Base-by-base conservation (phyloP, 1,284 basidiomycete genomes). In the Cutaneotrichosporon sp. region DNA sequence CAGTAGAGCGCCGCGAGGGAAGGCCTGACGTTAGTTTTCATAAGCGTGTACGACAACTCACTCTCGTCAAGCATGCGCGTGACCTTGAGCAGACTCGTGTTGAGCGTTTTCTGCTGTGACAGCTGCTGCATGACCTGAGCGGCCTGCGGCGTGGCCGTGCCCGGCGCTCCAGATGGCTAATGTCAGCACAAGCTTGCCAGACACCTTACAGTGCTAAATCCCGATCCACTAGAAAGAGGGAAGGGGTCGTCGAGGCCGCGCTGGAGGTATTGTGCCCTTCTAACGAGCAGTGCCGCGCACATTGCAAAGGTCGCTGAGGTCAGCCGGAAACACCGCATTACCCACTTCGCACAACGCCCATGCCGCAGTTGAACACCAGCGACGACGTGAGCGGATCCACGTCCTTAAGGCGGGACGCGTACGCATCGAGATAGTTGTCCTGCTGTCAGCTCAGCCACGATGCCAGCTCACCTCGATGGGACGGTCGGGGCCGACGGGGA, bases 291-390 rank as follows among this genome's bases (percentile, higher is more conserved):
- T 1, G 94, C 93, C 2, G 93, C 90, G 14, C 88, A 84, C 96
- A 98, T 98, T 5, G 90, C 94, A 70, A 97, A 97, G 0, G 94
- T 97, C 2, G 94, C 75, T 76, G 49, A 15, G 13, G 22, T n/a
- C 34, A 41, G 40, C 20, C 23, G 8, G 9, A 20, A 21, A 17
- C 2, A 15, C 12, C 4, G 4, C 17, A 18, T 4, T n/a, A 62
- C 67, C 64, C 59, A 67, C 74, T 96, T 38, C 96, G 83, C 0
- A 96, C 92, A 3, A 91, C 90, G 40, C 96, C 96, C 82, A 96
- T 93, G 38, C 96, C 94, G 71, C 96, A 97, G 53, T 90, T 94
- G 73, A 98, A 97, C 2, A 98, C 89, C 15, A 98, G 79, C 0
- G 87, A 85, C 0, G 90, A 91, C 18, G 79, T 80, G 8, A 84